Conservation (phyloP, 371 early-diverging fungal genomes). For the Mucor plumbeus region DNA sequence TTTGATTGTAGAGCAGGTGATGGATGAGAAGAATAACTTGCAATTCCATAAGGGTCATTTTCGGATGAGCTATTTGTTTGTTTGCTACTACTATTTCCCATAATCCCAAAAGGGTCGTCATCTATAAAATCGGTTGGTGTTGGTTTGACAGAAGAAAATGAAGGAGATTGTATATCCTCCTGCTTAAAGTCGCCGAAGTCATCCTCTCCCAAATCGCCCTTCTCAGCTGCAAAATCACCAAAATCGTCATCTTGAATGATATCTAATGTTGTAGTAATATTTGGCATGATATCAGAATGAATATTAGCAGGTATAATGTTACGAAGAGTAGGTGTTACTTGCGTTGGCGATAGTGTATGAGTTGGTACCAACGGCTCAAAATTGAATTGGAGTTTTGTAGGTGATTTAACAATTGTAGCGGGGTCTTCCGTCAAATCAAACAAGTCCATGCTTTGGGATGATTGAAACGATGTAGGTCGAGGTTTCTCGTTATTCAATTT, state of each 20-base stretch:
- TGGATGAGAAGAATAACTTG: neutral
- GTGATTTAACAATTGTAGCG: neutral
- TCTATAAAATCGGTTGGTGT: too few species aligned
- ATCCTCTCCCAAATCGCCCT: neutral
- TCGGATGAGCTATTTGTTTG: neutral
- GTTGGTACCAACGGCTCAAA: slow-evolving; percentile 7
- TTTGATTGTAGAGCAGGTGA: neutral
- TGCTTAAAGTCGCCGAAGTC: neutral
- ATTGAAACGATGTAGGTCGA: slow-evolving; percentile 5
- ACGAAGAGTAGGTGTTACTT: neutral
- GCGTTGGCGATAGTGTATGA: neutral
- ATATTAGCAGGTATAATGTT: neutral
- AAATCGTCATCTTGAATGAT: neutral
- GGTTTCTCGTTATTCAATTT: neutral
- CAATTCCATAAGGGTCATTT: neutral
- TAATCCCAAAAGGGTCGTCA: too few species aligned
- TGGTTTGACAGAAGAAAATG: neutral
- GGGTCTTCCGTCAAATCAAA: neutral
- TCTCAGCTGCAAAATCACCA: slow-evolving; percentile 3
- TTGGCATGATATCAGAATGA: neutral
- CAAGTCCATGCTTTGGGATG: neutral
- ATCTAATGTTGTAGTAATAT: neutral
- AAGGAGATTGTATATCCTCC: neutral
- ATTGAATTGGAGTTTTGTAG: neutral
- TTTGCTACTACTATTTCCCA: neutral